phyloP scores from a whole-genome alignment of 768 basidiomycete species.

The Russula virescens region DNA sequence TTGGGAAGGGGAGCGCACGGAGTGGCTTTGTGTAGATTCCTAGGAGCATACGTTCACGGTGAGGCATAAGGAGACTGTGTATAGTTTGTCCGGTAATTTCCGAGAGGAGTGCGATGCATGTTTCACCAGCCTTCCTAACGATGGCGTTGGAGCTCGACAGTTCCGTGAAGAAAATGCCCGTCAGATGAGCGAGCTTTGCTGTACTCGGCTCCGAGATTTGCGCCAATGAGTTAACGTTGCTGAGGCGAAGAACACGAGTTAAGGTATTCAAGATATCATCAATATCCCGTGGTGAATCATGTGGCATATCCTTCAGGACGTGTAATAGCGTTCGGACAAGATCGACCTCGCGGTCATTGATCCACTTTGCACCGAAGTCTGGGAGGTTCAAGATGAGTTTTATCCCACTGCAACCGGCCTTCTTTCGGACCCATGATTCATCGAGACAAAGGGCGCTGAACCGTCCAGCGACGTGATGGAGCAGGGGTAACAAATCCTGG shows the following conservation, averaged over 20 bases:
- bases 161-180: slow-evolving; percentile 83
- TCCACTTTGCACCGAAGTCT: slow-evolving; percentile 69
- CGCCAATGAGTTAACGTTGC: slow-evolving; percentile 44
- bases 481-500: slow-evolving; percentile 56
- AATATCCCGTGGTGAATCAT: slow-evolving; percentile 78
- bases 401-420: slow-evolving; percentile 85
- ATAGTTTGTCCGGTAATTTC: slow-evolving; percentile 65
- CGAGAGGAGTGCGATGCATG: slow-evolving; percentile 72
- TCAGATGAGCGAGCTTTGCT: slow-evolving; percentile 56
- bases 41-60: slow-evolving; percentile 82
- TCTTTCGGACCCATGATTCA: slow-evolving; percentile 84
- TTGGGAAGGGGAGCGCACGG: slow-evolving; percentile 86
- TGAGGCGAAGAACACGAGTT: slow-evolving; percentile 55
- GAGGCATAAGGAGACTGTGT: slow-evolving; percentile 73
- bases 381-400: slow-evolving; percentile 69
- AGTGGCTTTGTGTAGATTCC: slow-evolving; percentile 96
- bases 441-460: slow-evolving; percentile 87
- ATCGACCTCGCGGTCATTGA: slow-evolving; percentile 82
- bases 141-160: slow-evolving; percentile 80
- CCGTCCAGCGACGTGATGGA: slow-evolving; percentile 78
- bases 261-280: slow-evolving; percentile 77
- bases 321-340: slow-evolving; percentile 86
- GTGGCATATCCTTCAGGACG: slow-evolving; percentile 90
- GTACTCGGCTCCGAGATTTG: slow-evolving; percentile 37
- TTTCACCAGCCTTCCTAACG: slow-evolving; percentile 79